phyloP scores from a whole-genome alignment of 2,329 filamentous ascomycete species.

The Aspergillus unguis region DNA sequence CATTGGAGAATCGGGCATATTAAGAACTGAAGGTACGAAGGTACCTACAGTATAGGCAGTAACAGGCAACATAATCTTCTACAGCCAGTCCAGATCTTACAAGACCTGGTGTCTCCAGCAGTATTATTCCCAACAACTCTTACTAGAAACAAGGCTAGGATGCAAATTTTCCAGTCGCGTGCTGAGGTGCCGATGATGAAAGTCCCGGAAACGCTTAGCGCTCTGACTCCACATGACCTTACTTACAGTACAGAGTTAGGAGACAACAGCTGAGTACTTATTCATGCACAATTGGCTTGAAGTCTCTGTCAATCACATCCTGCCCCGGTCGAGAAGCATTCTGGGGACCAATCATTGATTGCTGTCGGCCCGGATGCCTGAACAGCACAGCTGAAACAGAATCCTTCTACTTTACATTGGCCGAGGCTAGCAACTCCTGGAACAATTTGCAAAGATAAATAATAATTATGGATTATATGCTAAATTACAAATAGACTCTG shows the following conservation, averaged over 20 bases:
- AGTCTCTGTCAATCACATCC: conserved; percentile 8
- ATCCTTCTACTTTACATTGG: not conserved
- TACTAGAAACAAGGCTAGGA: not conserved
- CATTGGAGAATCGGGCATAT: too few relatives aligned
- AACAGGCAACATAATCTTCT: too few relatives aligned
- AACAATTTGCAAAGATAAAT: too few relatives aligned
- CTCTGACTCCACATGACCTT: conserved; percentile 9
- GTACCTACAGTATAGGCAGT: too few relatives aligned
- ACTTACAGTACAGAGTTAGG: not conserved
- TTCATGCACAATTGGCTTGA: not conserved
- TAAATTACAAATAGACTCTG: conserved; percentile 1
- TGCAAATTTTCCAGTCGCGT: conserved; percentile 13
- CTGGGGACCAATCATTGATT: not conserved
- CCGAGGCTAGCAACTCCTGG: not conserved
- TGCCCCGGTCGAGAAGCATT: not conserved
- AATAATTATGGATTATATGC: not conserved
- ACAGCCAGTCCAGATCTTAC: too few relatives aligned
- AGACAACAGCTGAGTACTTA: not conserved
- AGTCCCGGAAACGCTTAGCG: conserved; percentile 3
- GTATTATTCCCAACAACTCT: too few relatives aligned
- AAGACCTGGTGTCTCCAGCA: too few relatives aligned
- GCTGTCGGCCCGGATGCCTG: not conserved
- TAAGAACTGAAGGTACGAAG: too few relatives aligned
- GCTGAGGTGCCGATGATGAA: conserved; percentile 6
- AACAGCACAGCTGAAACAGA: conserved; percentile 1